phyloP scores from a whole-genome alignment of 179 eudicot species.

The Silene vulgaris region DNA sequence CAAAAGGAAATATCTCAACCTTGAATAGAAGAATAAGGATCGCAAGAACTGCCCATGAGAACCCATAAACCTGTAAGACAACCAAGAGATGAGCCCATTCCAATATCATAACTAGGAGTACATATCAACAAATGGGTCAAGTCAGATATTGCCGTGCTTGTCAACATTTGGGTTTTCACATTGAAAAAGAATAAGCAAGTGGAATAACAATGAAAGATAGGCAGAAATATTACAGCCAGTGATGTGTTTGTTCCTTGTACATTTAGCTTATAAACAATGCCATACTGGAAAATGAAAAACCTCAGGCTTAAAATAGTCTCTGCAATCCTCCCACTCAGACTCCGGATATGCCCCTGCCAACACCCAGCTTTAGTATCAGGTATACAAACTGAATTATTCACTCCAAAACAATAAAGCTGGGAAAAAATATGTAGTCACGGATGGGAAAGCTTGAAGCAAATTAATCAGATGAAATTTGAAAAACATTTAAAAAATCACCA shows the following conservation, averaged over 20 bases:
- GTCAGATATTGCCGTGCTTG: background rate
- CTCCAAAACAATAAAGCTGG: background rate
- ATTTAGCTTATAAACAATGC: constrained; percentile 76
- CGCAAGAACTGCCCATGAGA: constrained; percentile 80
- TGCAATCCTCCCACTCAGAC: constrained; percentile 63
- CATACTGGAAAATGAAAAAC: constrained; percentile 90
- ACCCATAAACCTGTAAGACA: constrained; percentile 66
- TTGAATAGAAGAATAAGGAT: constrained; percentile 75
- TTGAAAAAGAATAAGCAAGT: too few relatives aligned
- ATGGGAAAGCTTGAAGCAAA: background rate
- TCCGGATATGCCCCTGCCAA: constrained; percentile 79
- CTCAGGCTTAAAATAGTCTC: constrained; percentile 92
- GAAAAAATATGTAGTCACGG: background rate
- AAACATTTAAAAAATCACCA: constrained; percentile 41
- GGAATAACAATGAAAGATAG: constrained; percentile 5
- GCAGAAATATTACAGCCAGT: constrained; percentile 47
- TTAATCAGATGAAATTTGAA: constrained; percentile 2
- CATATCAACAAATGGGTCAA: background rate
- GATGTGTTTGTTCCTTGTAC: constrained; percentile 70
- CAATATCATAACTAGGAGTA: too few relatives aligned
- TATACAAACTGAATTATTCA: background rate
- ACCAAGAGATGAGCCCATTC: background rate
- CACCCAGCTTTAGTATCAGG: constrained; percentile 20
- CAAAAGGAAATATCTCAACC: constrained; percentile 36
- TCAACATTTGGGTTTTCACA: background rate